Percentiles rank a stretch among this genome's conserved stretches.
These are phyloP conservation scores for Wickerhamomyces queroliae DNA, from an alignment of 805 yeast genomes.

Conservation along the genomic window DNA sequence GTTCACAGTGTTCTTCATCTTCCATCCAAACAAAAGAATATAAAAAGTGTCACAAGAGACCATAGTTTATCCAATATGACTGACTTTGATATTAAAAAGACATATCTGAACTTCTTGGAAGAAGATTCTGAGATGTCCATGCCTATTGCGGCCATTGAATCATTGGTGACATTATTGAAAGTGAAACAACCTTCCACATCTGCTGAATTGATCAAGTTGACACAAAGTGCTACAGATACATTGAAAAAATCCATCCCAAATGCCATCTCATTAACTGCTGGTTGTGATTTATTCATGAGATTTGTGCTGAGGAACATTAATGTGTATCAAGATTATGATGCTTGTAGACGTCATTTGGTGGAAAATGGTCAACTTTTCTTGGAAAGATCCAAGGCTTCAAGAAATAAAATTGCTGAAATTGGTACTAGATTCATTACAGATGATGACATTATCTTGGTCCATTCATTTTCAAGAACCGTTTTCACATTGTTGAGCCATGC, in stretches of 20 bases:
- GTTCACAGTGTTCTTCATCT: too few relatives aligned
- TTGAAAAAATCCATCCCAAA: slow-evolving; percentile 79
- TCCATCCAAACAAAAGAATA: too few relatives aligned
- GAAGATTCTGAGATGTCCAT: slow-evolving; percentile 97
- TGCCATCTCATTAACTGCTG: slow-evolving; percentile 91
- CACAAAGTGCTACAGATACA: slow-evolving; percentile 69
- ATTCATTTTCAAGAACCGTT: slow-evolving; percentile 90
- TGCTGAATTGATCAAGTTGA: slow-evolving; percentile 80
- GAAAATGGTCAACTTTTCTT: slow-evolving; percentile 92
- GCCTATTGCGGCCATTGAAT: slow-evolving; percentile 99
- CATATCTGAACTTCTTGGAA: slow-evolving; percentile 72
- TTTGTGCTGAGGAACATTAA: slow-evolving; percentile 88
- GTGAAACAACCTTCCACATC: slow-evolving; percentile 89
- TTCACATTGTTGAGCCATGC: slow-evolving; percentile 71
- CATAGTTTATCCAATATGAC: too few relatives aligned
- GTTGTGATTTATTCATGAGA: slow-evolving; percentile 93
- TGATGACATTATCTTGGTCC: slow-evolving; percentile 86
- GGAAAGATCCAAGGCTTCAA: slow-evolving; percentile 83
- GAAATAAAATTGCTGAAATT: slow-evolving; percentile 79
- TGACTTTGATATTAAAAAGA: slow-evolving; percentile 73
- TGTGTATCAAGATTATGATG: slow-evolving; percentile 89
- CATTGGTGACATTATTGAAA: slow-evolving; percentile 76
- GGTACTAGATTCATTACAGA: slow-evolving; percentile 90
- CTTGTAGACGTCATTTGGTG: slow-evolving; percentile 80
- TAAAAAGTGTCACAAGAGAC: too few relatives aligned